Conservation (phyloP, 2,329 filamentous ascomycete species). For the Macroventuria anomochaeta region DNA sequence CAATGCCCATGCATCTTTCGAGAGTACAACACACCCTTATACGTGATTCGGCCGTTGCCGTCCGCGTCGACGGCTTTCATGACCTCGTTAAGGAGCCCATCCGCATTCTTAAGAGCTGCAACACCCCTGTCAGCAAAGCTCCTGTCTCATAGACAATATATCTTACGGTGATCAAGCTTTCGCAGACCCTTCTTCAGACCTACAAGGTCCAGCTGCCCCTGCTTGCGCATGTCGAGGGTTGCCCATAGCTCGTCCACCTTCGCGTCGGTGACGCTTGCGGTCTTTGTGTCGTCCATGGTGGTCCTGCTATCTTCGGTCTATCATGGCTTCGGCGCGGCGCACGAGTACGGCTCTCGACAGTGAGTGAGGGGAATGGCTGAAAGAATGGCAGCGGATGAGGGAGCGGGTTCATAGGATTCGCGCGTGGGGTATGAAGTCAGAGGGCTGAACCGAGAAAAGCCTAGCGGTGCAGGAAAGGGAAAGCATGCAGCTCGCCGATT, state of each 20-base stretch:
- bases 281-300: conserved; percentile 76
- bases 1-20: conserved; percentile 2
- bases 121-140: conserved; percentile 31
- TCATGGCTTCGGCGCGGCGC: conserved; percentile 46
- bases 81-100: conserved; percentile 80
- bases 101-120: conserved; percentile 85
- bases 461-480: conserved; percentile 29
- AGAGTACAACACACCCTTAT: conserved; percentile 67
- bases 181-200: conserved; percentile 83
- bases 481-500: conserved; percentile 20
- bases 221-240: conserved; percentile 76
- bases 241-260: conserved; percentile 85
- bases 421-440: conserved; percentile 42
- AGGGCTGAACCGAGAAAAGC: conserved; percentile 32
- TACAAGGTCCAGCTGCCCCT: conserved; percentile 82
- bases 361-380: conserved; percentile 21
- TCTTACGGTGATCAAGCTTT: conserved; percentile 89
- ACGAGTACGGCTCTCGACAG: conserved; percentile 29
- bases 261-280: conserved; percentile 78
- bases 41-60: conserved; percentile 88
- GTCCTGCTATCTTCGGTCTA: conserved; percentile 46
- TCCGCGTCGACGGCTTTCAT: conserved; percentile 84
- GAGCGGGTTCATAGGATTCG: conserved; percentile 28
- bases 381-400: conserved; percentile 31
- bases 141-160: neutral